phyloP scores from a whole-genome alignment of 2,329 filamentous ascomycete genomes.

The Nemania abortiva region DNA sequence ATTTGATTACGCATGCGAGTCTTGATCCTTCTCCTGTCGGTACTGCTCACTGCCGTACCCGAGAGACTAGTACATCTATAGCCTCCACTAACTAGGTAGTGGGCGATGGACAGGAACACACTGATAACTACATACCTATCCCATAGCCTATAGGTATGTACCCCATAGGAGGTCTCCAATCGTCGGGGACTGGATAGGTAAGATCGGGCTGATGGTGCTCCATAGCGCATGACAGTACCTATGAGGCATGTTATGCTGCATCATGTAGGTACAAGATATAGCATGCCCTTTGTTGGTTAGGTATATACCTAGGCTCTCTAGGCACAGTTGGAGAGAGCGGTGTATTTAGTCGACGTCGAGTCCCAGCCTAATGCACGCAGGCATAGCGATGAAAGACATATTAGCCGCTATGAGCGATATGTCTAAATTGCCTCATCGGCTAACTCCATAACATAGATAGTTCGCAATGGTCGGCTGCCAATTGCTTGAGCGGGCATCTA shows the following conservation, averaged over 20 bases:
- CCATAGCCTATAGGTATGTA: no score
- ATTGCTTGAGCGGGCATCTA: slow-evolving; percentile 19
- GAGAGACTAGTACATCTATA: slow-evolving; percentile 8
- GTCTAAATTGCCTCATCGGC: slow-evolving; percentile 18
- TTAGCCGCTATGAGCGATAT: slow-evolving; percentile 6
- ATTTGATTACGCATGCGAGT: slow-evolving; percentile 6
- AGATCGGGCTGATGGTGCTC: slow-evolving; percentile 16
- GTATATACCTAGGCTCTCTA: no score
- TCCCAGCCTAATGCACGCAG: neutral
- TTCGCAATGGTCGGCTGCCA: slow-evolving; percentile 8
- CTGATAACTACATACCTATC: neutral
- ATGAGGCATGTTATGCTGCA: neutral
- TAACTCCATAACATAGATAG: slow-evolving; percentile 1
- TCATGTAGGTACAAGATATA: neutral
- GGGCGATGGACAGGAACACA: slow-evolving; percentile 2
- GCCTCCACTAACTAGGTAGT: neutral
- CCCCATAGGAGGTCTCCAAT: no score
- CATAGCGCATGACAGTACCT: neutral
- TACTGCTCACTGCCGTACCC: slow-evolving; percentile 11
- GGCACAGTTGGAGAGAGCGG: neutral
- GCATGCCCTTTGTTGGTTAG: no score
- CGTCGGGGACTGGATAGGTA: neutral
- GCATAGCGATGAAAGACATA: neutral
- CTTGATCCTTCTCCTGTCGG: slow-evolving; percentile 24
- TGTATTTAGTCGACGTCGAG: neutral